These are phyloP conservation scores for Cantharellus anzutake DNA, from an alignment of 768 basidiomycete species.

Conservation along the genomic window DNA sequence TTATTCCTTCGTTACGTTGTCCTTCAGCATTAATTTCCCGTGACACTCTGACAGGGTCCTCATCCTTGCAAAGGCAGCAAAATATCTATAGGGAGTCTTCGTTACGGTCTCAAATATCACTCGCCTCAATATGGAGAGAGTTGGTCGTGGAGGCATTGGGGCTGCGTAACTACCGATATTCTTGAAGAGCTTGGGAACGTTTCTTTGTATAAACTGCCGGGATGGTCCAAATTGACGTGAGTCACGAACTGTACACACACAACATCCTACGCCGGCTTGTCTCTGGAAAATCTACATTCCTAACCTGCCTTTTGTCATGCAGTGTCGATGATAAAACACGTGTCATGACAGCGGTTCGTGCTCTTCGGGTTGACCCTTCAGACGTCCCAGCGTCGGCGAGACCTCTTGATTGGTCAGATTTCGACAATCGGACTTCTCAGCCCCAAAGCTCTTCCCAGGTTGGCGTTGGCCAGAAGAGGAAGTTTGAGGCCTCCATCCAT, in stretches of 20 bases:
- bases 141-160: conserved; percentile 21
- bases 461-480: background rate
- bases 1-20: too few species aligned
- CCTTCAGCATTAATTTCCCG: too few species aligned
- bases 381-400: background rate
- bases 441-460: background rate
- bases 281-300: background rate
- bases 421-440: background rate
- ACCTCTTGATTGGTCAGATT: background rate
- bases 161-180: conserved; percentile 45
- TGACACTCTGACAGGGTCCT: background rate
- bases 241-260: conserved; percentile 8
- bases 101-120: background rate
- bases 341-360: conserved; percentile 37
- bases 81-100: background rate
- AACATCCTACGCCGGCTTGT: background rate
- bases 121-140: background rate
- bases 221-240: conserved; percentile 35
- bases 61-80: background rate
- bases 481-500: background rate
- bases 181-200: conserved; percentile 29
- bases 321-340: conserved; percentile 45
- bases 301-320: background rate
- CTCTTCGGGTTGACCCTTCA: conserved; percentile 31
- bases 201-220: conserved; percentile 25